Evolutionary conservation across 192 early-diverging fungal genomes (phyloP), one percentile per base, ranked within the genome.

Genomic region (Gaertneriomyces semiglobifer): DNA sequence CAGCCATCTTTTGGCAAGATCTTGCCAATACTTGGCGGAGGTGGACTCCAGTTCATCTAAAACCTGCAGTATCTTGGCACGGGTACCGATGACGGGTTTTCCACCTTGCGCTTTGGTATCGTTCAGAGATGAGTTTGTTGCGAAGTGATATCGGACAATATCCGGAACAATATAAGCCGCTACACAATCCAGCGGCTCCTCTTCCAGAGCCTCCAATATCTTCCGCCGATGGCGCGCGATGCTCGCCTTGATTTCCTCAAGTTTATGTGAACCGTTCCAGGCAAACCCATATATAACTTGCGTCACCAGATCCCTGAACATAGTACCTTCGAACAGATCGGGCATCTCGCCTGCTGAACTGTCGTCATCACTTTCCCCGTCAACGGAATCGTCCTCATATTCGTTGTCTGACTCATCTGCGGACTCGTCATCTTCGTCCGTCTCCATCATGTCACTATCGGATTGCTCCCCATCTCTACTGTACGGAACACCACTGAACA

Each of bases 121-220:
- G 7, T 75, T 64, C 62, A 88, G 63, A 9, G 69, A 71, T 5
- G 75, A 76, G 1, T 79, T 39, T 2, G 58, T 14, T 3, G 41
- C 66, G 42, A 77, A 67, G 58, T 62, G 65, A 62, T 76, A 78
- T 18, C 81, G 77, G 44, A 68, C 53, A 47, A 88, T 80, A 38
- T 86, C 78, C 43, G 71, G 70, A 43, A 80, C 47, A 9, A 80
- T 71, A 51, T 86, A 82, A 7, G 70, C 79, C 7, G 84, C 75
- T 8, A 88, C 77, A 7, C 74, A 73, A 59, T 88, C 88, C 44
- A 83, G 79, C 16, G 90, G 89, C 52, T 86, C 80, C 33, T 89
- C 87, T 60, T 84, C 71, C 8, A 92, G 67, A 25, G 82, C 85
- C 25, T 85, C 77, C 19, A 74, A 10, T 14, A 90, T 82, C 44